Evolutionary conservation across 2,329 filamentous ascomycete species (phyloP).

Genomic region (Neonectria faginata): DNA sequence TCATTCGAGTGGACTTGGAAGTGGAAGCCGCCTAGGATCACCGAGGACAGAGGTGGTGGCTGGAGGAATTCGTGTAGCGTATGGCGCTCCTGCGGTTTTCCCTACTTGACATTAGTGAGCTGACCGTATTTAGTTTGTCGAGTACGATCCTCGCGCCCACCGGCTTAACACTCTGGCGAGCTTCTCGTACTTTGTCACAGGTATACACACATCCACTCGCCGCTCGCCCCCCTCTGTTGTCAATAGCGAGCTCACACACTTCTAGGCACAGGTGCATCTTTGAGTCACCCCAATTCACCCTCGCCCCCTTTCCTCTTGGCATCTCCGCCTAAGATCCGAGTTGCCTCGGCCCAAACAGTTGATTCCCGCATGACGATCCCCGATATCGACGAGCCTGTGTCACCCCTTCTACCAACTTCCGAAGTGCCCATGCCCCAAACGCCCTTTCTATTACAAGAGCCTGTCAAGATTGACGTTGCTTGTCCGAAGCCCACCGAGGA

Average conservation of each 20-base stretch:
- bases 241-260: conserved; percentile 32
- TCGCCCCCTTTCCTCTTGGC: conserved; percentile 79
- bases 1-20: conserved; percentile 97
- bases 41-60: conserved; percentile 86
- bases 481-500: conserved; percentile 89
- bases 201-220: conserved; percentile 61
- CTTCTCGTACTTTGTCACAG: conserved; percentile 96
- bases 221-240: conserved; percentile 10
- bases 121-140: conserved; percentile 77
- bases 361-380: conserved; percentile 82
- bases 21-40: conserved; percentile 88
- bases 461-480: conserved; percentile 86
- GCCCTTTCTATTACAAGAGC: conserved; percentile 53
- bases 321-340: conserved; percentile 80
- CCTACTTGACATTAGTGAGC: conserved; percentile 22
- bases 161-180: conserved; percentile 87
- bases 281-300: conserved; percentile 72
- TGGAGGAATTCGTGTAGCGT: conserved; percentile 97
- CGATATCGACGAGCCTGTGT: conserved; percentile 73
- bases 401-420: conserved; percentile 58
- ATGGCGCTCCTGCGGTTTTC: conserved; percentile 47
- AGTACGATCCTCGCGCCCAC: conserved; percentile 95
- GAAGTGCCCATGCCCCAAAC: conserved; percentile 51
- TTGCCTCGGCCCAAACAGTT: conserved; percentile 88
- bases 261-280: conserved; percentile 57